These are phyloP conservation scores for Colletotrichum falcatum DNA, from an alignment of 2,329 filamentous ascomycete genomes.

Conservation along the genomic window DNA sequence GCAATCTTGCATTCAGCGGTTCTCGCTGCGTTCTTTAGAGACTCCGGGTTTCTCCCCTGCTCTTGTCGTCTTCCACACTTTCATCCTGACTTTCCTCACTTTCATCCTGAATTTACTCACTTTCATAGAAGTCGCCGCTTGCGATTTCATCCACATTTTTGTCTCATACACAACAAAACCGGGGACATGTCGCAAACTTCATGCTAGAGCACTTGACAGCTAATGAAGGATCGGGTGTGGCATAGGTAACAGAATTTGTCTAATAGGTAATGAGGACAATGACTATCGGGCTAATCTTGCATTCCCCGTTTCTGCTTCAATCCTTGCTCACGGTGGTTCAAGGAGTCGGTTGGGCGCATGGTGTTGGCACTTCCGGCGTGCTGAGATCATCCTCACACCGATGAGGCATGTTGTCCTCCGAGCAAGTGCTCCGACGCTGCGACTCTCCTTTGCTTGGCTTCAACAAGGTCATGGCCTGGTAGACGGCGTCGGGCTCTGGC, in stretches of 20 bases:
- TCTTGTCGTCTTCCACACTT: no score
- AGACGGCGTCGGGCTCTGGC: slow-evolving; percentile 6
- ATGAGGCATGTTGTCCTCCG: slow-evolving; percentile 18
- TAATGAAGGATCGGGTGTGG: not conserved
- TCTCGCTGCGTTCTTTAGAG: no score
- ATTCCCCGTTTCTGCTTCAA: not conserved
- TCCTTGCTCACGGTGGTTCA: not conserved
- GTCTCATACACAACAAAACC: no score
- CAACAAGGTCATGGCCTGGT: slow-evolving; percentile 18
- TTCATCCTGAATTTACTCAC: no score
- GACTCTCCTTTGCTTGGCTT: not conserved
- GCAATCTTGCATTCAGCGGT: no score
- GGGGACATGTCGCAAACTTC: no score
- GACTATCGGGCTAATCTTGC: not conserved
- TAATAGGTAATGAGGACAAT: not conserved
- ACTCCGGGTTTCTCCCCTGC: no score
- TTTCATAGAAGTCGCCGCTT: no score
- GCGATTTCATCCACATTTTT: no score
- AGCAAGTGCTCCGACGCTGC: not conserved
- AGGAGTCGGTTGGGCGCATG: not conserved
- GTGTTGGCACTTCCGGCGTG: not conserved
- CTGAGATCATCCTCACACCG: not conserved
- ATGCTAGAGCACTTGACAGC: not conserved
- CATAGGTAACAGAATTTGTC: not conserved
- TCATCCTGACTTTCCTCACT: no score